Evolutionary conservation across 306 rosid genomes (phyloP).

Genomic region (Lagenaria siceraria): DNA sequence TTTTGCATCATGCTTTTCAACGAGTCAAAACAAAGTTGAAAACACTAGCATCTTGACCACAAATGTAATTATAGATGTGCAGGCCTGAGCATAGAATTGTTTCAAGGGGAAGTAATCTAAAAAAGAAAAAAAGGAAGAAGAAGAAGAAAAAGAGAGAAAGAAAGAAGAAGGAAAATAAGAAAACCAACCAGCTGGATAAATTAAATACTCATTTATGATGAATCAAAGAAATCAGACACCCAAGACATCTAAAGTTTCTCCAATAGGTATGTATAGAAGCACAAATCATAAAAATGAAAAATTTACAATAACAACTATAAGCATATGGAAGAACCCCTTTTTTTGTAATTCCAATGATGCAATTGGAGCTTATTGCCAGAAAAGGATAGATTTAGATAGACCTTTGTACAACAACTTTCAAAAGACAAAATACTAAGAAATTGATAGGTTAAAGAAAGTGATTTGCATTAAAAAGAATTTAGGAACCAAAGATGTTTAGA

Average conservation of each 20-base stretch:
- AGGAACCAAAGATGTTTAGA: background rate
- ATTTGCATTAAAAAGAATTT: background rate
- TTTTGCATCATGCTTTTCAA: background rate
- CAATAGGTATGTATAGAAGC: background rate
- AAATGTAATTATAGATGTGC: background rate
- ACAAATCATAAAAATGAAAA: too few species aligned
- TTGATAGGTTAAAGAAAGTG: background rate
- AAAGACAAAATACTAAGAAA: background rate
- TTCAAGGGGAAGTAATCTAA: background rate
- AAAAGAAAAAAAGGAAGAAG: too few species aligned
- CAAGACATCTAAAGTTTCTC: background rate
- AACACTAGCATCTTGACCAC: background rate
- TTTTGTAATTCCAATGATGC: too few species aligned
- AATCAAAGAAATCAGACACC: too few species aligned
- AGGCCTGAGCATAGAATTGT: background rate
- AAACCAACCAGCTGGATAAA: too few species aligned
- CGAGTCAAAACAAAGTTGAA: background rate
- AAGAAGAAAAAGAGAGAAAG: too few species aligned
- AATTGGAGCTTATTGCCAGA: too few species aligned
- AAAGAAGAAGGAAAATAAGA: too few species aligned
- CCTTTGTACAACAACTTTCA: background rate
- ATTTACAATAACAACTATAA: too few species aligned
- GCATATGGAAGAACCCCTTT: too few species aligned
- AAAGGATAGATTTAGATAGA: too few species aligned
- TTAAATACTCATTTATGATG: too few species aligned